Evolutionary conservation across 352 stramenopile genomes (phyloP).

Genomic region (Phytophthora rubi): DNA sequence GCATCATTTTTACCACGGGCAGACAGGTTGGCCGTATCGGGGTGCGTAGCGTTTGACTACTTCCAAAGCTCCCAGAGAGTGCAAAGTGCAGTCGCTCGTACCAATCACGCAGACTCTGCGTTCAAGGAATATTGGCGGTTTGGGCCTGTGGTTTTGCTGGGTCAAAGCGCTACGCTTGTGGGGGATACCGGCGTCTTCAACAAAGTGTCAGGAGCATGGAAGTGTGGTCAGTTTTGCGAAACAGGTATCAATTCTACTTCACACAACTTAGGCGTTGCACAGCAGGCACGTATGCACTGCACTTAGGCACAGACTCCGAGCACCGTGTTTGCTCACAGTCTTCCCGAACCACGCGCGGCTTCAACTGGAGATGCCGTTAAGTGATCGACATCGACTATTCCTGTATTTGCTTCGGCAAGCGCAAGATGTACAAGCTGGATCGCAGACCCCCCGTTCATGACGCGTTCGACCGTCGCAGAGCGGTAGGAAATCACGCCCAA

Average conservation of each 20-base stretch:
- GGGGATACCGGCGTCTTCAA: background rate
- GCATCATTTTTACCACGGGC: background rate
- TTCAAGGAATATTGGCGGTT: background rate
- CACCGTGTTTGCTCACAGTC: background rate
- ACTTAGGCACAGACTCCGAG: background rate
- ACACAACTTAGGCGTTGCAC: background rate
- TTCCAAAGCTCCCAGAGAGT: background rate
- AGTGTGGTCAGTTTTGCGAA: slow-evolving; percentile 1
- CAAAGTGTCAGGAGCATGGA: background rate
- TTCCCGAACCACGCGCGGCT: background rate
- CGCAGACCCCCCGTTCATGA: slow-evolving; percentile 3
- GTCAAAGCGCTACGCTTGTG: background rate
- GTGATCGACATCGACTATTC: background rate
- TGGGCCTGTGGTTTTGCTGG: background rate
- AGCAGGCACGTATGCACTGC: background rate
- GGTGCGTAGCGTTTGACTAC: background rate
- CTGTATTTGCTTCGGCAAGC: background rate
- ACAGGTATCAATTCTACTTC: slow-evolving; percentile 1
- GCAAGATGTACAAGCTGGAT: slow-evolving; percentile 2
- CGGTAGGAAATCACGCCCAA: slow-evolving; percentile 5
- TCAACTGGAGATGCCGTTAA: background rate
- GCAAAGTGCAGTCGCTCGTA: background rate
- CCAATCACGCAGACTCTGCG: background rate
- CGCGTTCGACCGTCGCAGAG: background rate
- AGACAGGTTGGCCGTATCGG: background rate